Conservation (phyloP, 2,329 filamentous ascomycete species). For the Clarireedia monteithiana region DNA sequence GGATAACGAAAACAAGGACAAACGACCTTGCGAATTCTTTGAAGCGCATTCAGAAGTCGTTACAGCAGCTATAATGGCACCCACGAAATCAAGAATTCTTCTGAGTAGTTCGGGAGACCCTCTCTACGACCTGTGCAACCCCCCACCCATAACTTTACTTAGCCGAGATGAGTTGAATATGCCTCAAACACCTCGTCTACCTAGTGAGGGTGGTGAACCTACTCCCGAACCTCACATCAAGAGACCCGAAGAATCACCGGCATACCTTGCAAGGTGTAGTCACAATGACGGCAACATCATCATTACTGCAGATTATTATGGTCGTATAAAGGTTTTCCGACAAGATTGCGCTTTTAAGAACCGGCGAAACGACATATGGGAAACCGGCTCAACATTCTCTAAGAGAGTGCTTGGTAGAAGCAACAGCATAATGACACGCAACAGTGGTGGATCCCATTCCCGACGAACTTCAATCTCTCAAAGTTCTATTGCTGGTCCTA, state of each 20-base stretch:
- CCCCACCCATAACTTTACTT: conserved; percentile 76
- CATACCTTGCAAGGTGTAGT: conserved; percentile 66
- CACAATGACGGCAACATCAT: conserved; percentile 85
- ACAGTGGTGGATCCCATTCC: conserved; percentile 36
- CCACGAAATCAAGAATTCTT: conserved; percentile 66
- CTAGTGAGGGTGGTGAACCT: conserved; percentile 14
- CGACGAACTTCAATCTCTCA: conserved; percentile 37
- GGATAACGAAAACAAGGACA: conserved; percentile 56
- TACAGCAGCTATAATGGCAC: conserved; percentile 82
- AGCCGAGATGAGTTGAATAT: conserved; percentile 58
- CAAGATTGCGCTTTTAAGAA: conserved; percentile 78
- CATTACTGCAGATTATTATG: conserved; percentile 80
- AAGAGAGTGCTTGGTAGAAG: conserved; percentile 28
- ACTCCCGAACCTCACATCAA: conserved; percentile 28
- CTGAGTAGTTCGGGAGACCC: conserved; percentile 76
- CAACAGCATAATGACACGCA: conserved; percentile 36
- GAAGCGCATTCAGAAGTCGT: conserved; percentile 85
- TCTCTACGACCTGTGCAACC: conserved; percentile 94
- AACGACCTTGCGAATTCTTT: conserved; percentile 78
- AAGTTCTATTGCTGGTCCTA: conserved; percentile 23
- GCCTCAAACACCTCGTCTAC: conserved; percentile 34
- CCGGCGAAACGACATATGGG: conserved; percentile 68
- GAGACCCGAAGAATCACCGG: conserved; percentile 60
- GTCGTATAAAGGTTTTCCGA: conserved; percentile 87
- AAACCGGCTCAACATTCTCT: conserved; percentile 69